These are phyloP conservation scores for Zymoseptoria brevis DNA, from an alignment of 2,329 filamentous ascomycete species.

Conservation along the genomic window DNA sequence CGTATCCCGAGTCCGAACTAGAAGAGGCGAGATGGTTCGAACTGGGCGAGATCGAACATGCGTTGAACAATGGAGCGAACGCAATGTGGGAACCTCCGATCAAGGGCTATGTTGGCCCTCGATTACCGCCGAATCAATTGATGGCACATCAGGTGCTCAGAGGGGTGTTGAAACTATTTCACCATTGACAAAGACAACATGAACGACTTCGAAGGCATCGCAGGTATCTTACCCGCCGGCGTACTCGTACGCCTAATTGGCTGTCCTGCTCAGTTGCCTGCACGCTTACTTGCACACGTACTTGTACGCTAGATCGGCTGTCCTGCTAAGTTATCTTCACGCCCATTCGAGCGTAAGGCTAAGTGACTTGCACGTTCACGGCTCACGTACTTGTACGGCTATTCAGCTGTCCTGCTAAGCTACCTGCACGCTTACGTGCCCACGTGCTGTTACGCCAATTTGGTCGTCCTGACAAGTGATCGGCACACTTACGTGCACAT, in stretches of 20 bases:
- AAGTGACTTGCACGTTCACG: too few relatives aligned
- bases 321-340: too few relatives aligned
- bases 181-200: neutral
- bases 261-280: too few relatives aligned
- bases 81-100: conserved; percentile 21
- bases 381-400: neutral
- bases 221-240: neutral
- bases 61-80: conserved; percentile 16
- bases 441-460: too few relatives aligned
- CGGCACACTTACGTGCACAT: too few relatives aligned
- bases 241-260: neutral
- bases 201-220: neutral
- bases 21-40: conserved; percentile 21
- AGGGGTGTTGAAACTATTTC: conserved; percentile 17
- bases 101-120: conserved; percentile 15
- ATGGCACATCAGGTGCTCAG: conserved; percentile 18
- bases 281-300: too few relatives aligned
- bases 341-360: too few relatives aligned
- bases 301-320: too few relatives aligned
- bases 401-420: too few relatives aligned
- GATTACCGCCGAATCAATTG: conserved; percentile 14
- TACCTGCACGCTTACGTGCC: too few relatives aligned
- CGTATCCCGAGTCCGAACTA: conserved; percentile 18
- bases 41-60: conserved; percentile 17
- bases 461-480: too few relatives aligned